Evolutionary conservation across 306 rosid genomes (phyloP).

Genomic region (Prosopis cineraria): DNA sequence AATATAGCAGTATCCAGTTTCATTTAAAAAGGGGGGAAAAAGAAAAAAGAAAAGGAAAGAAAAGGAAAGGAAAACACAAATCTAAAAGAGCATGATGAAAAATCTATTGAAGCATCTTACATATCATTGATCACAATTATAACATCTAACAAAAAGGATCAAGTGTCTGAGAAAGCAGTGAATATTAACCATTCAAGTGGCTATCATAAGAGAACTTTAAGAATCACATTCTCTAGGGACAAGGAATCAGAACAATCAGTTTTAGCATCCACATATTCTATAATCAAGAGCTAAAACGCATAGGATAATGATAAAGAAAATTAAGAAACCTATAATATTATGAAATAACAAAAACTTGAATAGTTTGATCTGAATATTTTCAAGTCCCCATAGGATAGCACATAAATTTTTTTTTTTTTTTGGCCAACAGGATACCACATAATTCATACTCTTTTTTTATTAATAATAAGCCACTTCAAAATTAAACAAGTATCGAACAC

Average conservation of each 20-base stretch:
- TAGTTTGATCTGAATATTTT: neutral
- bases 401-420: too few relatives aligned
- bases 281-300: neutral
- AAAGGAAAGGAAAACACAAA: conserved; percentile 16
- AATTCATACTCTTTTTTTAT: neutral
- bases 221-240: neutral
- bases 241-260: neutral
- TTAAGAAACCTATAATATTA: neutral
- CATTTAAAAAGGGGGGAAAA: too few relatives aligned
- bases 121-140: neutral
- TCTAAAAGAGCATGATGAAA: conserved; percentile 12
- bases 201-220: neutral
- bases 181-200: neutral
- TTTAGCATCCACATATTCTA: neutral
- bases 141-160: neutral
- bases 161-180: neutral
- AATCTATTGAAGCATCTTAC: conserved; percentile 2
- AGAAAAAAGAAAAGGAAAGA: conserved; percentile 24
- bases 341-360: neutral
- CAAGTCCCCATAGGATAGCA: neutral
- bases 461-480: neutral
- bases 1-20: too few relatives aligned
- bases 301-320: neutral
- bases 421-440: neutral
- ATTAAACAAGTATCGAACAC: neutral